Percentiles rank a stretch among this genome's conserved stretches.
These are phyloP conservation scores for Lepidium africanum DNA, from an alignment of 345 rosid genomes.

Conservation along the genomic window DNA sequence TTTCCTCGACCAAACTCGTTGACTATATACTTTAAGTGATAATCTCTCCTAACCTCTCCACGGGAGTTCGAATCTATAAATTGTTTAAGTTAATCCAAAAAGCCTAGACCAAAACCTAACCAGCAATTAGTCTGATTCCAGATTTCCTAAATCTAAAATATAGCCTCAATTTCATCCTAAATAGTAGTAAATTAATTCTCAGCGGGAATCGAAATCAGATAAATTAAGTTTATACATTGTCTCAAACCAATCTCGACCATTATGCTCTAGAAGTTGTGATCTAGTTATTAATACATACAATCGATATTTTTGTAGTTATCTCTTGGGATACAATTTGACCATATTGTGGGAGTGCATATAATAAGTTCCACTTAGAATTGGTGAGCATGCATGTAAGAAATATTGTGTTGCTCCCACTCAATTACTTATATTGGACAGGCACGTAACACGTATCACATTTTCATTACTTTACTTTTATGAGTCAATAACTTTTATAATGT, in stretches of 20 bases:
- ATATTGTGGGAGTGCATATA: slow-evolving; percentile 14
- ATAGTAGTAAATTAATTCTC: too few relatives aligned
- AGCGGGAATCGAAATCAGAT: too few relatives aligned
- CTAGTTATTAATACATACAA: not conserved
- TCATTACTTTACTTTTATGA: not conserved
- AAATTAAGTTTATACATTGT: not conserved
- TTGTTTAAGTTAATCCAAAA: too few relatives aligned
- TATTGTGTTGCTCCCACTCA: not conserved
- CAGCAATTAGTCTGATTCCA: too few relatives aligned
- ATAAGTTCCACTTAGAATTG: slow-evolving; percentile 16
- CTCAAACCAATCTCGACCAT: not conserved
- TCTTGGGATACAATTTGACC: not conserved
- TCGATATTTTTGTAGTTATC: not conserved
- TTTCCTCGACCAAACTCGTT: not conserved
- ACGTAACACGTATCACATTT: slow-evolving; percentile 21
- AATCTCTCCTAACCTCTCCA: too few relatives aligned
- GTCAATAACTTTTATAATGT: not conserved
- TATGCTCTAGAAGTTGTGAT: too few relatives aligned
- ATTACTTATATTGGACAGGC: not conserved
- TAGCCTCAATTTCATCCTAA: too few relatives aligned
- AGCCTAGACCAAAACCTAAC: too few relatives aligned
- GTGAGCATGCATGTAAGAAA: not conserved
- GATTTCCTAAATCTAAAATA: not conserved
- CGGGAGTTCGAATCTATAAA: too few relatives aligned
- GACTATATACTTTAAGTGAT: too few relatives aligned